Percentiles rank a stretch among this genome's conserved stretches.
Evolutionary conservation across 2,329 filamentous ascomycete species (phyloP).

Genomic region (Verticillium longisporum): DNA sequence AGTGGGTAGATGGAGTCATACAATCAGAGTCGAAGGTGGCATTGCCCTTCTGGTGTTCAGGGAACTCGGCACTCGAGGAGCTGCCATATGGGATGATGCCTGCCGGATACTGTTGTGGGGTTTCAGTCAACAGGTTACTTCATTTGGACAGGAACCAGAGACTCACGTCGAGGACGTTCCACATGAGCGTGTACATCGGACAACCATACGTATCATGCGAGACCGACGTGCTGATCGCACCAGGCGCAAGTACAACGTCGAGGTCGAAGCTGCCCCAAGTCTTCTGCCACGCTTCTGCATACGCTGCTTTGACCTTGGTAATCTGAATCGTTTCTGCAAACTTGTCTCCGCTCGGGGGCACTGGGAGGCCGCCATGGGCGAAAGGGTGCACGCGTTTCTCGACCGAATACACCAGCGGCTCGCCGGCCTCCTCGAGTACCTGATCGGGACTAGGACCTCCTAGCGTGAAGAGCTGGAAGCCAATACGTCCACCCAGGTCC

Average conservation of each 20-base stretch:
- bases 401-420: slow-evolving; percentile 35
- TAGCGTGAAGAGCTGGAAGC: slow-evolving; percentile 33
- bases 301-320: slow-evolving; percentile 22
- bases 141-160: not conserved
- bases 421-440: slow-evolving; percentile 24
- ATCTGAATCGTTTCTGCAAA: slow-evolving; percentile 34
- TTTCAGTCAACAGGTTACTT: not conserved
- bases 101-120: slow-evolving; percentile 34
- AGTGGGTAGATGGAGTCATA: slow-evolving; percentile 13
- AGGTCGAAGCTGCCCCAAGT: slow-evolving; percentile 33
- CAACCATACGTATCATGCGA: slow-evolving; percentile 42
- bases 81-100: slow-evolving; percentile 38
- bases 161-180: slow-evolving; percentile 39
- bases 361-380: slow-evolving; percentile 18
- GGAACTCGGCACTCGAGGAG: slow-evolving; percentile 33
- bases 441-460: slow-evolving; percentile 20
- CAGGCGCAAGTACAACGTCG: slow-evolving; percentile 42
- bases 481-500: slow-evolving; percentile 20
- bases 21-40: slow-evolving; percentile 23
- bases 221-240: slow-evolving; percentile 42
- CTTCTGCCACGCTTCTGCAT: slow-evolving; percentile 32
- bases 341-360: slow-evolving; percentile 17
- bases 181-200: slow-evolving; percentile 38
- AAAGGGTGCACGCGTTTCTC: slow-evolving; percentile 10
- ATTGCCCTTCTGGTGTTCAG: slow-evolving; percentile 17